Percentiles rank a stretch among this genome's conserved stretches.
These are phyloP conservation scores for Phytophthora litchii DNA, from an alignment of 352 stramenopile genomes.

Conservation along the genomic window DNA sequence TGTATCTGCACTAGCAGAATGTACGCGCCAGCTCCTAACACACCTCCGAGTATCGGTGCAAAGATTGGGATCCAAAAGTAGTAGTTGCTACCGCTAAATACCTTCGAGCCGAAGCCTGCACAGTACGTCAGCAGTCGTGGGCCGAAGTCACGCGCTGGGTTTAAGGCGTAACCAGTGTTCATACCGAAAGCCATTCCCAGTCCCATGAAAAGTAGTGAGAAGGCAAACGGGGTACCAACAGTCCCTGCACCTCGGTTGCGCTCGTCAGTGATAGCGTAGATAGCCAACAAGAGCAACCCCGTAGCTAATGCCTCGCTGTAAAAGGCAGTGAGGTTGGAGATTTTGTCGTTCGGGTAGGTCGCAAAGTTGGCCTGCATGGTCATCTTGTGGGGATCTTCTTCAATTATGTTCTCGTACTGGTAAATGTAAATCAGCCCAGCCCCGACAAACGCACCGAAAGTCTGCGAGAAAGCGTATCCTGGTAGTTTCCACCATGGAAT, in stretches of 20 bases:
- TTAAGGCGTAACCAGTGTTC: conserved; percentile 49
- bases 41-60: conserved; percentile 46
- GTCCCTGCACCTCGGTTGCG: conserved; percentile 47
- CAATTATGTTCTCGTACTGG: conserved; percentile 49
- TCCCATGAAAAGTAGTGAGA: conserved; percentile 57
- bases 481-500: conserved; percentile 55
- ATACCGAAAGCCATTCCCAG: conserved; percentile 66
- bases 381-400: conserved; percentile 44
- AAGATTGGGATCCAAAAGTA: conserved; percentile 74
- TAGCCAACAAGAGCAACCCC: conserved; percentile 48
- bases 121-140: conserved; percentile 48
- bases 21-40: conserved; percentile 52
- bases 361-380: conserved; percentile 48
- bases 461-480: conserved; percentile 44
- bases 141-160: conserved; percentile 53
- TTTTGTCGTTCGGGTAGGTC: conserved; percentile 47
- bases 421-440: conserved; percentile 50
- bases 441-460: conserved; percentile 44
- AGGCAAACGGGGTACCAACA: conserved; percentile 41
- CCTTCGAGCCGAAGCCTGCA: conserved; percentile 56
- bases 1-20: conserved; percentile 59
- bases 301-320: conserved; percentile 61
- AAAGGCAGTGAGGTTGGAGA: conserved; percentile 55
- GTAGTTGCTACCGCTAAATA: conserved; percentile 52
- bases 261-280: conserved; percentile 62